phyloP scores from a whole-genome alignment of 2,329 filamentous ascomycete genomes.

The Conoideocrella luteorostrata region DNA sequence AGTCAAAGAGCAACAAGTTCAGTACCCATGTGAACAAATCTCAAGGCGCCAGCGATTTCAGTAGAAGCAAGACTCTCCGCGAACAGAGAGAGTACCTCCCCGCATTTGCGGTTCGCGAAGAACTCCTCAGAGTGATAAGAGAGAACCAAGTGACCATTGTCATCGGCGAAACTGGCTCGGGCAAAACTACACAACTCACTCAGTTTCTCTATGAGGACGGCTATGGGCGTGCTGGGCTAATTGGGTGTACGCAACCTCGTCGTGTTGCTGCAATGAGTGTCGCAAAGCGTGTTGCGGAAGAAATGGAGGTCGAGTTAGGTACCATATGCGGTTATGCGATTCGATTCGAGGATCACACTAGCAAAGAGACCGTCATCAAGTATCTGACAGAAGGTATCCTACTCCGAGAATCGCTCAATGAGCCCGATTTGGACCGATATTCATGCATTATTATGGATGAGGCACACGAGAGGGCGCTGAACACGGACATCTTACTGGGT shows the following conservation, averaged over 20 bases:
- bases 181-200: slow-evolving; percentile 94
- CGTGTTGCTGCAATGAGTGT: slow-evolving; percentile 99
- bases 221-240: slow-evolving; percentile 80
- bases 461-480: slow-evolving; percentile 91
- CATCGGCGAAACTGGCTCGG: slow-evolving; percentile 93
- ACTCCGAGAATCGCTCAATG: slow-evolving; percentile 85
- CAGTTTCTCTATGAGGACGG: slow-evolving; percentile 96
- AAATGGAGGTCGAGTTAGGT: slow-evolving; percentile 92
- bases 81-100: slow-evolving; percentile 92
- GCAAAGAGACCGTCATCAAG: slow-evolving; percentile 91
- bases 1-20: slow-evolving; percentile 62
- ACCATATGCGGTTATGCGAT: slow-evolving; percentile 92
- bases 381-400: slow-evolving; percentile 99
- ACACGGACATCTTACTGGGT: slow-evolving; percentile 96
- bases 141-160: slow-evolving; percentile 98
- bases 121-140: slow-evolving; percentile 81
- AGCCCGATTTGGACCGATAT: slow-evolving; percentile 89
- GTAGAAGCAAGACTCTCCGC: slow-evolving; percentile 78
- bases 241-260: slow-evolving; percentile 92
- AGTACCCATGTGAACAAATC: slow-evolving; percentile 82
- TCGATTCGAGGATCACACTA: slow-evolving; percentile 96
- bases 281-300: slow-evolving; percentile 93
- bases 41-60: slow-evolving; percentile 84
- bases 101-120: slow-evolving; percentile 92
- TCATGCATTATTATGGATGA: slow-evolving; percentile 99